A percentile compares a stretch with the other conserved stretches of the same genome.
phyloP scores from a whole-genome alignment of 345 rosid genomes.

The Euphorbia lathyris region DNA sequence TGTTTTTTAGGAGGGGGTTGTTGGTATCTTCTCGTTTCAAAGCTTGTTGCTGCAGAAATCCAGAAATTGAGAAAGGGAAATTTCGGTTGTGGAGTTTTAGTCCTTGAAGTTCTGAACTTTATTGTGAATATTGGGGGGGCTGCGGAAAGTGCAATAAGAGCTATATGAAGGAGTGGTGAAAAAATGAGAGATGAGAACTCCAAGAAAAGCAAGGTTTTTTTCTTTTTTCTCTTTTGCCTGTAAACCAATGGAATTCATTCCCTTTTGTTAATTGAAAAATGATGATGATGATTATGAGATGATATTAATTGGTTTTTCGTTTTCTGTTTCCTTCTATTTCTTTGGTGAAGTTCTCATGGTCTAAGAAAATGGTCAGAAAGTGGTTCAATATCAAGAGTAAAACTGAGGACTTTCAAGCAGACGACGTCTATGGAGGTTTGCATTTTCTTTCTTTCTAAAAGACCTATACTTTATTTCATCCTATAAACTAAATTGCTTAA shows the following conservation, averaged over 20 bases:
- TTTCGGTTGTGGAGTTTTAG: slow-evolving; percentile 15
- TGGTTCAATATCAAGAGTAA: slow-evolving; percentile 93
- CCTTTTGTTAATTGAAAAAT: background rate
- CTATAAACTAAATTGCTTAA: background rate
- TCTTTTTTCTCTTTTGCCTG: too few species aligned
- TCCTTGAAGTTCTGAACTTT: slow-evolving; percentile 18
- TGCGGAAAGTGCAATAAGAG: slow-evolving; percentile 19
- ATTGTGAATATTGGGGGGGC: slow-evolving; percentile 21
- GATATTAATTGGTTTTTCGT: slow-evolving; percentile 8
- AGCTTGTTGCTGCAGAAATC: slow-evolving; percentile 8
- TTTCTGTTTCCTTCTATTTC: background rate
- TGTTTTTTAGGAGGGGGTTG: background rate
- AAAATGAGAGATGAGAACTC: slow-evolving; percentile 82
- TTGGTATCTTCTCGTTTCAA: too few species aligned
- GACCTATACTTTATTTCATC: background rate
- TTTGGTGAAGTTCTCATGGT: slow-evolving; percentile 84
- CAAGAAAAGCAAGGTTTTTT: slow-evolving; percentile 83
- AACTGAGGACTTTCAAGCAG: slow-evolving; percentile 83
- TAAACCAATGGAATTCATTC: slow-evolving; percentile 13
- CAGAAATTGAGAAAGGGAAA: slow-evolving; percentile 15
- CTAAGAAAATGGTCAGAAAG: slow-evolving; percentile 88
- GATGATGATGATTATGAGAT: slow-evolving; percentile 1
- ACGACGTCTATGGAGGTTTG: slow-evolving; percentile 62
- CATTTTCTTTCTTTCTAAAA: slow-evolving; percentile 12
- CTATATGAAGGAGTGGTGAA: slow-evolving; percentile 41